Evolutionary conservation across 2,329 filamentous ascomycete genomes (phyloP).

Genomic region (Diaporthe australafricana): DNA sequence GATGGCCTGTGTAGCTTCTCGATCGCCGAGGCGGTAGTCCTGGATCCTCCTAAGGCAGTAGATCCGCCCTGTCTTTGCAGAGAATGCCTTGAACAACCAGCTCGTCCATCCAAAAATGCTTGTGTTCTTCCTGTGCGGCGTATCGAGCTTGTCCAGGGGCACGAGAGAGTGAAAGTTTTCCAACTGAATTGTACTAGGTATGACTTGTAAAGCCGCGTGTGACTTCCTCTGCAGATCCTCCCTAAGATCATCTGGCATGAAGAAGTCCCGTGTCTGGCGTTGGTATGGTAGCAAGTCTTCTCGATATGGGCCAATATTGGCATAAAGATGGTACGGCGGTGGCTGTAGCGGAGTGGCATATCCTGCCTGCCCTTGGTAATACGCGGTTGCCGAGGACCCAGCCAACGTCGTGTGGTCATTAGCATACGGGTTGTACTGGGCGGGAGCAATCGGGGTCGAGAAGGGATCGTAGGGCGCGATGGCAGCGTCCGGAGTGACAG

Average conservation of each 20-base stretch:
- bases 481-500: constrained; percentile 55
- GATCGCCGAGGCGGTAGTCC: constrained; percentile 86
- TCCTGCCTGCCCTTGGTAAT: constrained; percentile 70
- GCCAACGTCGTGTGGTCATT: constrained; percentile 74
- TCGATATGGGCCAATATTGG: constrained; percentile 83
- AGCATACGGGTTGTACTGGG: constrained; percentile 80
- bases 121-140: constrained; percentile 80
- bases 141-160: constrained; percentile 74
- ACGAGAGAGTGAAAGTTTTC: constrained; percentile 95
- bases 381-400: constrained; percentile 66
- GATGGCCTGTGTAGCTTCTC: constrained; percentile 77
- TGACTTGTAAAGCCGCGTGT: constrained; percentile 85
- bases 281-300: constrained; percentile 89
- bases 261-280: constrained; percentile 88
- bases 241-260: constrained; percentile 86
- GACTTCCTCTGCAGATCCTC: constrained; percentile 91
- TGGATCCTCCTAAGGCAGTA: constrained; percentile 90
- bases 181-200: constrained; percentile 81
- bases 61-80: constrained; percentile 87
- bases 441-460: constrained; percentile 62
- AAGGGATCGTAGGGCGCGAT: constrained; percentile 72
- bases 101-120: constrained; percentile 87
- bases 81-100: constrained; percentile 96
- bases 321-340: constrained; percentile 92
- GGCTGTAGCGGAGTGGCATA: constrained; percentile 70